Percentiles rank a stretch among this genome's conserved stretches.
These are phyloP conservation scores for Sisymbrium altissimum DNA, from an alignment of 345 rosid species.

Conservation along the genomic window DNA sequence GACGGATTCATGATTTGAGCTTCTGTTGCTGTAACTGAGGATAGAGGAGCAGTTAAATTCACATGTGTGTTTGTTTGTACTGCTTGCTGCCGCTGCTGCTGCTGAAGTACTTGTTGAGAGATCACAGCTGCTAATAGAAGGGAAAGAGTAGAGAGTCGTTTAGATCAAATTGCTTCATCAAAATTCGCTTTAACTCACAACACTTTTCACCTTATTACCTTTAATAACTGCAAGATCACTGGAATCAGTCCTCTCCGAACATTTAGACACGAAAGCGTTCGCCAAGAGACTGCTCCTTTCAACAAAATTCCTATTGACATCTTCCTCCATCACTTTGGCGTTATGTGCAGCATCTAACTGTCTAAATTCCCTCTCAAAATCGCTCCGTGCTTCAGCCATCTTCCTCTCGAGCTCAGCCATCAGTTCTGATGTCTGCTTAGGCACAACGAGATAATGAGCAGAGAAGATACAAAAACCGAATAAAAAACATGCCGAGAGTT, in stretches of 20 bases:
- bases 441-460: constrained; percentile 8
- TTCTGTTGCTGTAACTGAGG: background rate
- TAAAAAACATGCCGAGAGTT: background rate
- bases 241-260: background rate
- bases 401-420: constrained; percentile 10
- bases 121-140: background rate
- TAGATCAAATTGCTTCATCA: background rate
- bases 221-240: background rate
- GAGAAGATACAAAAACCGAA: background rate
- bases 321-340: background rate
- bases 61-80: background rate
- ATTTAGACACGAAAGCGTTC: background rate
- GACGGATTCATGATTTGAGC: background rate
- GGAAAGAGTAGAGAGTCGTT: background rate
- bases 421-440: constrained; percentile 13
- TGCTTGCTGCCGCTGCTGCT: background rate
- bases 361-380: constrained; percentile 4
- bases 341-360: constrained; percentile 9
- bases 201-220: constrained; percentile 10
- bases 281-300: constrained; percentile 13
- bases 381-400: constrained; percentile 20
- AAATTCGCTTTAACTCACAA: background rate
- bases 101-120: background rate
- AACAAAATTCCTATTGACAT: background rate
- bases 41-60: background rate